Percentiles rank a stretch among this genome's conserved stretches.
These are phyloP conservation scores for Pleurostoma richardsiae DNA, from an alignment of 2,329 filamentous ascomycete species.

Conservation along the genomic window DNA sequence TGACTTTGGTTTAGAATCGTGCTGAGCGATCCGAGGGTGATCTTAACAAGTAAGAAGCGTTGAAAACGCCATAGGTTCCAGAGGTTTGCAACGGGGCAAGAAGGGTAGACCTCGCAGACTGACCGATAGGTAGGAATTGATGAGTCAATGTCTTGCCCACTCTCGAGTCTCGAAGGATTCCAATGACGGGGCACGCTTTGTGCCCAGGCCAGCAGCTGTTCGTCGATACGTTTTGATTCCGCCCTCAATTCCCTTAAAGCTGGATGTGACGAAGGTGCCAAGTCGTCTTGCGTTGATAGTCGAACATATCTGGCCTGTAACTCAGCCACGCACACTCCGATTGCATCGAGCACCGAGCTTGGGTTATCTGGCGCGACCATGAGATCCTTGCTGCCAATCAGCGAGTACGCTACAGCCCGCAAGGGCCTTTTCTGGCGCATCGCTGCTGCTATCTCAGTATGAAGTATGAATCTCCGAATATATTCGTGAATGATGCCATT, in stretches of 20 bases:
- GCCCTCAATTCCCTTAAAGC: conserved; percentile 2
- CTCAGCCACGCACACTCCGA: conserved; percentile 10
- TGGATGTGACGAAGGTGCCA: neutral
- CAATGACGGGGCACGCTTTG: conserved; percentile 11
- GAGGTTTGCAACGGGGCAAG: conserved; percentile 13
- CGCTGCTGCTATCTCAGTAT: conserved; percentile 12
- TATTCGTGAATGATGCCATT: conserved; percentile 5
- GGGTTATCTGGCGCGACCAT: conserved; percentile 4
- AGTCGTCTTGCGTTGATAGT: neutral
- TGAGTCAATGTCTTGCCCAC: conserved; percentile 11
- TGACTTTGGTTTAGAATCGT: neutral
- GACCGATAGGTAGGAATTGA: conserved; percentile 14
- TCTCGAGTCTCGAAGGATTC: conserved; percentile 9
- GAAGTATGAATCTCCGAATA: conserved; percentile 11
- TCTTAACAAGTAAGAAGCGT: neutral
- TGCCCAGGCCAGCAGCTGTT: conserved; percentile 8
- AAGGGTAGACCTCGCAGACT: conserved; percentile 14
- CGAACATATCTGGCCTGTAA: conserved; percentile 9
- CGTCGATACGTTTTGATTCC: conserved; percentile 6
- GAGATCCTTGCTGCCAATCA: conserved; percentile 6
- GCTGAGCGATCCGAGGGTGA: neutral
- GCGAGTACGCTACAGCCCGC: conserved; percentile 6
- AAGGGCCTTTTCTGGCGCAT: conserved; percentile 11
- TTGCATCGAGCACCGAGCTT: conserved; percentile 7
- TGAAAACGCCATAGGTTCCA: conserved; percentile 5